A percentile compares a stretch with the other conserved stretches of the same genome.
Evolutionary conservation across 805 yeast species (phyloP).

Genomic region (Starmerella sirachaensis): DNA sequence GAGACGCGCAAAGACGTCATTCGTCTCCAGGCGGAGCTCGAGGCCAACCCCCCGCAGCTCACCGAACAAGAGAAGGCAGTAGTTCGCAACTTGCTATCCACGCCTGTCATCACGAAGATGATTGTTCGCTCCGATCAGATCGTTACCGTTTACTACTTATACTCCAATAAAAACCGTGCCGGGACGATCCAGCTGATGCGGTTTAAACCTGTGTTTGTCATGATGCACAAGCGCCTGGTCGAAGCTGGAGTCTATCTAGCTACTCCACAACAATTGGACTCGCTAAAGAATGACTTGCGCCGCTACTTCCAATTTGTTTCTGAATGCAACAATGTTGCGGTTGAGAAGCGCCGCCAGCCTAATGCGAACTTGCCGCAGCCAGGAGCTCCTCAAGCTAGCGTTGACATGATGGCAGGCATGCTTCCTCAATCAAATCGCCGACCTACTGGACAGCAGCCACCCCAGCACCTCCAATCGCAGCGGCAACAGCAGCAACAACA

Average conservation of each 20-base stretch:
- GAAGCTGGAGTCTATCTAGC: slow-evolving; percentile 51
- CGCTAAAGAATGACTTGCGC: slow-evolving; percentile 58
- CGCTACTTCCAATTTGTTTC: slow-evolving; percentile 64
- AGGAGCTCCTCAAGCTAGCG: neutral
- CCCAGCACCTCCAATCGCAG: slow-evolving; percentile 4
- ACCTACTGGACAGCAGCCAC: slow-evolving; percentile 10
- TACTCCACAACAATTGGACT: slow-evolving; percentile 57
- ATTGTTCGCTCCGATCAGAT: slow-evolving; percentile 53
- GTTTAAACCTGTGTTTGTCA: slow-evolving; percentile 65
- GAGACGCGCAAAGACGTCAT: slow-evolving; percentile 49
- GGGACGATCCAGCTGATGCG: slow-evolving; percentile 69
- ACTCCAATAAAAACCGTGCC: slow-evolving; percentile 54
- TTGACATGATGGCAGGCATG: neutral
- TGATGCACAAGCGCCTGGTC: slow-evolving; percentile 57
- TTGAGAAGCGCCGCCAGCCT: slow-evolving; percentile 12
- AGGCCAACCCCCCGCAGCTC: slow-evolving; percentile 48
- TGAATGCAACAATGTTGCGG: slow-evolving; percentile 28
- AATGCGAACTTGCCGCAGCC: too few relatives aligned
- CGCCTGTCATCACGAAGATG: slow-evolving; percentile 40
- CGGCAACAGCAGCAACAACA: slow-evolving; percentile 18
- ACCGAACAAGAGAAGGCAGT: slow-evolving; percentile 53
- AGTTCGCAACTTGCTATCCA: slow-evolving; percentile 38
- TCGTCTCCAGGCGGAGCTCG: slow-evolving; percentile 43
- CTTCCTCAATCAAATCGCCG: neutral
- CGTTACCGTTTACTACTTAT: slow-evolving; percentile 63